A percentile compares a stretch with the other conserved stretches of the same genome.
Evolutionary conservation across 1,284 basidiomycete genomes (phyloP).

Genomic region (Puccinia horiana): DNA sequence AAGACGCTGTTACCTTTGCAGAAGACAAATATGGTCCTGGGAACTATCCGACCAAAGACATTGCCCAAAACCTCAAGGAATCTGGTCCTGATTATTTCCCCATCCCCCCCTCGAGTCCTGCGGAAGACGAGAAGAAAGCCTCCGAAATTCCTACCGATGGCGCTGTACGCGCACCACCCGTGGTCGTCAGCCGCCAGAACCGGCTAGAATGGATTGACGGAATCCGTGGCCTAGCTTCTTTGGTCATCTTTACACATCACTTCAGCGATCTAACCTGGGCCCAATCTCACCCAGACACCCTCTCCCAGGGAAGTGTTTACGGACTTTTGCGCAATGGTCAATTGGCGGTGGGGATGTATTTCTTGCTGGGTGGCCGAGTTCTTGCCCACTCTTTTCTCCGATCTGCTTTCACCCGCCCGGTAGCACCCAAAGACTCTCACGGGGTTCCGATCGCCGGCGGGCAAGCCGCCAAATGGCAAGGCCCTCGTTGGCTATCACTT

Average conservation of each 20-base stretch:
- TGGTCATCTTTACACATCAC: constrained; percentile 60
- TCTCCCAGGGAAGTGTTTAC: constrained; percentile 57
- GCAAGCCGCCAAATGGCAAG: constrained; percentile 51
- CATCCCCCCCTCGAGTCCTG: constrained; percentile 55
- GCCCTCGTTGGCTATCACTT: constrained; percentile 56
- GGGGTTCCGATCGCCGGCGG: constrained; percentile 57
- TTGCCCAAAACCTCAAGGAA: constrained; percentile 33
- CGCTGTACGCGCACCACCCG: constrained; percentile 52
- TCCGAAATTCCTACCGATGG: constrained; percentile 24
- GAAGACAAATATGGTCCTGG: constrained; percentile 37
- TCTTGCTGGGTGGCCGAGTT: constrained; percentile 60
- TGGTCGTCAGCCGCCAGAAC: constrained; percentile 56
- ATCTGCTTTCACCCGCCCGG: constrained; percentile 56
- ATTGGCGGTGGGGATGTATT: constrained; percentile 58
- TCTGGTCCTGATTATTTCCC: constrained; percentile 44
- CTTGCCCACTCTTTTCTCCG: constrained; percentile 59
- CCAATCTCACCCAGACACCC: constrained; percentile 56
- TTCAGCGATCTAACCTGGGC: constrained; percentile 60
- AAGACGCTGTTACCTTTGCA: constrained; percentile 53
- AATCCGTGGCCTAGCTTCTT: constrained; percentile 59
- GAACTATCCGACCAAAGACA: constrained; percentile 51
- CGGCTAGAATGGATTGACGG: constrained; percentile 60
- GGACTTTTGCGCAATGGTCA: constrained; percentile 57
- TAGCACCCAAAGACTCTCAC: constrained; percentile 57
- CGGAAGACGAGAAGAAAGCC: constrained; percentile 52